A percentile compares a stretch with the other conserved stretches of the same genome.
phyloP scores from a whole-genome alignment of 2,329 filamentous ascomycete genomes.

The Venturia asperata region DNA sequence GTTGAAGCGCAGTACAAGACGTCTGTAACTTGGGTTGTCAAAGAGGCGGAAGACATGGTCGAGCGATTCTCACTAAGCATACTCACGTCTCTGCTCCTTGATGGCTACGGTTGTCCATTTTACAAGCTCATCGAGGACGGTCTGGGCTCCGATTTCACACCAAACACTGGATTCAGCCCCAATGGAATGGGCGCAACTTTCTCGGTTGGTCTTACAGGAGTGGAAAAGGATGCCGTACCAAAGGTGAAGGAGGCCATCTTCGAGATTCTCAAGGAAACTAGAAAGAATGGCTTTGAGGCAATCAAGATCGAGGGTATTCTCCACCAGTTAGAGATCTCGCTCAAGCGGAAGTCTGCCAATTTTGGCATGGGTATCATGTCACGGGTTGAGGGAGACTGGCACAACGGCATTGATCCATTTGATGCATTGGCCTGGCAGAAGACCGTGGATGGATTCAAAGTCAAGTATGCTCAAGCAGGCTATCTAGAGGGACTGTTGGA shows the following conservation, averaged over 20 bases:
- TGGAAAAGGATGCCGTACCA: slow-evolving; percentile 69
- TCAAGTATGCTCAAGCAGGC: slow-evolving; percentile 62
- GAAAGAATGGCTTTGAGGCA: slow-evolving; percentile 73
- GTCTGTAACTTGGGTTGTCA: slow-evolving; percentile 86
- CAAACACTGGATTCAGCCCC: slow-evolving; percentile 86
- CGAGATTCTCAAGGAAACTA: slow-evolving; percentile 62
- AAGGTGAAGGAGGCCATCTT: slow-evolving; percentile 69
- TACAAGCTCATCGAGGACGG: slow-evolving; percentile 87
- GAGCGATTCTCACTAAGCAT: slow-evolving; percentile 84
- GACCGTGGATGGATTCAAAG: slow-evolving; percentile 74
- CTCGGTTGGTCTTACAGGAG: slow-evolving; percentile 85
- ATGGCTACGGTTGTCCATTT: slow-evolving; percentile 90
- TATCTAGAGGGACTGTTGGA: slow-evolving; percentile 82
- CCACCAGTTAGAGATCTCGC: slow-evolving; percentile 83
- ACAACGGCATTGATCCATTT: slow-evolving; percentile 90
- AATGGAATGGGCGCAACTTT: slow-evolving; percentile 74
- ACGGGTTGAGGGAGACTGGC: slow-evolving; percentile 85
- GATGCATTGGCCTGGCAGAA: slow-evolving; percentile 88
- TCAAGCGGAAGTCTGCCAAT: slow-evolving; percentile 94
- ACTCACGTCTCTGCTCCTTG: slow-evolving; percentile 75
- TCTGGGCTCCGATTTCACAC: slow-evolving; percentile 86
- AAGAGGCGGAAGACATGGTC: slow-evolving; percentile 71
- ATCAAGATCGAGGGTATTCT: slow-evolving; percentile 90
- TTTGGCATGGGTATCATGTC: slow-evolving; percentile 91
- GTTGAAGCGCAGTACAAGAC: slow-evolving; percentile 87